A percentile compares a stretch with the other conserved stretches of the same genome.
Evolutionary conservation across 2,329 filamentous ascomycete genomes (phyloP).

Genomic region (Fusarium denticulatum): DNA sequence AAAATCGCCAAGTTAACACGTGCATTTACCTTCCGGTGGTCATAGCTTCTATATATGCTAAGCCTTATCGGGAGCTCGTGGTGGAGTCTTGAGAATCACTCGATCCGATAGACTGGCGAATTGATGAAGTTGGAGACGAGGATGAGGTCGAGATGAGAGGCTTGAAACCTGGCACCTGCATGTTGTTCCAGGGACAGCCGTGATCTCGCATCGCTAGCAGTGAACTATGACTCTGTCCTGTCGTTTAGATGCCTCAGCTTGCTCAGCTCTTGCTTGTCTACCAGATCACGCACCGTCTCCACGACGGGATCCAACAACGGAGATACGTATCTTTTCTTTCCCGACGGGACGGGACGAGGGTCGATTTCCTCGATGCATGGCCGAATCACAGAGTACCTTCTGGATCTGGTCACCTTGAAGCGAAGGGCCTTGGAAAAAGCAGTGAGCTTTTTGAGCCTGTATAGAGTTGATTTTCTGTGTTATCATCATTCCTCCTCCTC

Average conservation of each 20-base stretch:
- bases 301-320: conserved; percentile 1
- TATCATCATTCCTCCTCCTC: conserved; percentile 55
- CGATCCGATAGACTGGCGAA: conserved; percentile 19
- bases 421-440: not conserved
- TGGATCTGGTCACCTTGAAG: not conserved
- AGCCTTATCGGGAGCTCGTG: conserved; percentile 37
- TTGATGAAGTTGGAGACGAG: conserved; percentile 7
- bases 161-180: conserved; percentile 36
- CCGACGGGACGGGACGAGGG: conserved; percentile 16
- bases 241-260: not conserved
- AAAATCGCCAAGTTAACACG: conserved; percentile 39
- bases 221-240: conserved; percentile 9
- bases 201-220: conserved; percentile 29
- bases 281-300: conserved; percentile 6
- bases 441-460: not conserved
- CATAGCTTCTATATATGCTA: conserved; percentile 44
- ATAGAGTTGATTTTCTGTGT: not conserved
- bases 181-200: conserved; percentile 27
- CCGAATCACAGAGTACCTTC: not conserved
- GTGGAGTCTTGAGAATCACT: conserved; percentile 21
- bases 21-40: conserved; percentile 33
- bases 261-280: not conserved
- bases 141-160: conserved; percentile 4
- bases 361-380: not conserved
- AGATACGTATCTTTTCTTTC: conserved; percentile 30